Base-by-base conservation (phyloP, 768 basidiomycete genomes). In the Leccinum disarticulatum region DNA sequence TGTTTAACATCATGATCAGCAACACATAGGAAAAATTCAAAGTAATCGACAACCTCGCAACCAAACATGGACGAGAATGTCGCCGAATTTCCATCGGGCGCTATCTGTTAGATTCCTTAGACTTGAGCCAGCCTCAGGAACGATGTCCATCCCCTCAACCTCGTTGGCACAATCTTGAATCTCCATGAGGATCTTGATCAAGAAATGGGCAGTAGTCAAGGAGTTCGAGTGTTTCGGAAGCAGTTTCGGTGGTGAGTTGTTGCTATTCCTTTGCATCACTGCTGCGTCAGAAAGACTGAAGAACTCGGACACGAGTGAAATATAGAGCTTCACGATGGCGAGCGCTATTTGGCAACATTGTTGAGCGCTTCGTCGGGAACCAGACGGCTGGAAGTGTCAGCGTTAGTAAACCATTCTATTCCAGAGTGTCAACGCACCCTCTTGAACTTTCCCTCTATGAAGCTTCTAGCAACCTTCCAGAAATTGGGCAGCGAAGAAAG, bases 371-470 rank as follows among this genome's bases (percentile, higher is more conserved):
- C 95, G 87, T 25, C 90, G 85, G 17, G 85, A 83, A 14, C 80
- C 78, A 10, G 79, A 55, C 70, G 63, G 65, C 68, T 76, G 41
- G 66, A 65, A 52, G 43, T 31, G 13, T 28, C 3, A 25, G n/a
- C 17, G 19, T 73, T 19, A 58, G 51, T 27, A 49, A 1, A 33
- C 36, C 33, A 35, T 58, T 8, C 17, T 9, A 15, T 13, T 22
- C 19, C 6, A 19, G 43, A 46, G 38, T 3, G 19, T 36, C 30
- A 35, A 69, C 76, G 57, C 56, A 95, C 95, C 82, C 88, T 93
- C 72, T 87, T 89, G 71, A 91, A 95, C 73, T 91, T 94, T 5
- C 97, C 96, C 47, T 97, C 95, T 77, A 95, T 86, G 69, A 95
- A 96, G 25, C 84, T 86, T 73, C 85, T 91, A 2, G 91, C 88